phyloP scores from a whole-genome alignment of 352 stramenopile species.

The Globisporangium solare region DNA sequence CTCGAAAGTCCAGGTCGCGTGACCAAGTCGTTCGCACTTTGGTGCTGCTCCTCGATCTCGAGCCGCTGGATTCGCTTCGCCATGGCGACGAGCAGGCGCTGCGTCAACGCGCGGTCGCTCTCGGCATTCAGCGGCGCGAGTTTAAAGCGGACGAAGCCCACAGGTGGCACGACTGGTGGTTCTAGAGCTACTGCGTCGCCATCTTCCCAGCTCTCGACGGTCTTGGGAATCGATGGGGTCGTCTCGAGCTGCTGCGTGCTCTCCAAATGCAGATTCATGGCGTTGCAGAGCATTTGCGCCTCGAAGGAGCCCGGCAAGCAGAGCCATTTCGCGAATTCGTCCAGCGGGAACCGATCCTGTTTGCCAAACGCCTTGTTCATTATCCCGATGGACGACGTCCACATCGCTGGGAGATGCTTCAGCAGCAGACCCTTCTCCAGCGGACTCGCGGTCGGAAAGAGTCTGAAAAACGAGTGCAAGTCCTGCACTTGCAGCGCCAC shows the following conservation, averaged over 20 bases:
- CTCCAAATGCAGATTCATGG: slow-evolving; percentile 37
- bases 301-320: slow-evolving; percentile 14
- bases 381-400: slow-evolving; percentile 26
- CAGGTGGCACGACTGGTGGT: not conserved
- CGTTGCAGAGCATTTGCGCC: slow-evolving; percentile 29
- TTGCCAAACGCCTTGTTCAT: slow-evolving; percentile 68
- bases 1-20: not conserved
- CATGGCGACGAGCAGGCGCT: slow-evolving; percentile 18
- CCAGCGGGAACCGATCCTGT: slow-evolving; percentile 42
- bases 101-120: slow-evolving; percentile 15
- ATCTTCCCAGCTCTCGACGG: slow-evolving; percentile 15
- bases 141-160: slow-evolving; percentile 35
- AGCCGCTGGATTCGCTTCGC: slow-evolving; percentile 14
- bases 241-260: not conserved
- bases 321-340: slow-evolving; percentile 34
- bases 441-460: slow-evolving; percentile 21
- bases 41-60: not conserved
- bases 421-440: slow-evolving; percentile 39
- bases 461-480: slow-evolving; percentile 24
- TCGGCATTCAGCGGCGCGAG: slow-evolving; percentile 18
- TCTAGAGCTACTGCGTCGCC: not conserved
- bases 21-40: slow-evolving; percentile 5
- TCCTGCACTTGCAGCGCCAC: slow-evolving; percentile 50
- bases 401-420: slow-evolving; percentile 36
- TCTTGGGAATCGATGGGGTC: slow-evolving; percentile 3